Conservation (phyloP, 2,329 filamentous ascomycete species). For the Rosellinia necatrix region DNA sequence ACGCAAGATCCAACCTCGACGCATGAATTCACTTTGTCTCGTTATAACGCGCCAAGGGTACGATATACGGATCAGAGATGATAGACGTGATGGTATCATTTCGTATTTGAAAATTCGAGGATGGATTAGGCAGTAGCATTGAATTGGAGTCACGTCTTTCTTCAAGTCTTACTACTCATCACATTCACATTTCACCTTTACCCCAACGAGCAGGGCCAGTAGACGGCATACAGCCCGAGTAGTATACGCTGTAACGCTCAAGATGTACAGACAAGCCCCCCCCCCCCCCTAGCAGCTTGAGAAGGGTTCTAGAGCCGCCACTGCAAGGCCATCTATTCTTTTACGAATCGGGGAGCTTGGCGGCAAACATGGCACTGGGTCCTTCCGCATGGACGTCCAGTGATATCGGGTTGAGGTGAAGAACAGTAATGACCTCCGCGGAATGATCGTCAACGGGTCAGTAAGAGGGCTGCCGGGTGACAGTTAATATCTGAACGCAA, state of each 20-base stretch:
- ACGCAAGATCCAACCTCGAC: neutral
- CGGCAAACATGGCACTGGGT: neutral
- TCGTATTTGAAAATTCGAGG: slow-evolving; percentile 13
- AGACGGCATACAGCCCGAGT: too few species aligned
- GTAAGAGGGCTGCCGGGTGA: too few species aligned
- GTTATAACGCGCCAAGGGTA: too few species aligned
- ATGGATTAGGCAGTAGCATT: slow-evolving; percentile 10
- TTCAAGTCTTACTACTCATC: slow-evolving; percentile 6
- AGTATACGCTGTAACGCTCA: too few species aligned
- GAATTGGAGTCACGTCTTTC: neutral
- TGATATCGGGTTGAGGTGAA: neutral
- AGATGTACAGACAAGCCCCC: too few species aligned
- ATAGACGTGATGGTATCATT: slow-evolving; percentile 9
- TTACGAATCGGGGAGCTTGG: neutral
- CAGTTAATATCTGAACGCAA: too few species aligned
- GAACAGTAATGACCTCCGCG: slow-evolving; percentile 16
- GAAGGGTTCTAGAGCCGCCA: slow-evolving; percentile 5
- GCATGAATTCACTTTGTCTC: too few species aligned
- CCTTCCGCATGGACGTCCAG: neutral
- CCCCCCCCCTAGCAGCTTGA: neutral
- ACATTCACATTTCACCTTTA: neutral
- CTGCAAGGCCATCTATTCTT: neutral
- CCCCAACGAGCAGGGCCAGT: neutral
- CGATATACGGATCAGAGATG: too few species aligned
- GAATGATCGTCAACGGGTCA: neutral